Percentiles rank a stretch among this genome's conserved stretches.
Conservation (phyloP, 192 early-diverging fungal species). For the Ramicandelaber brevisporus region DNA sequence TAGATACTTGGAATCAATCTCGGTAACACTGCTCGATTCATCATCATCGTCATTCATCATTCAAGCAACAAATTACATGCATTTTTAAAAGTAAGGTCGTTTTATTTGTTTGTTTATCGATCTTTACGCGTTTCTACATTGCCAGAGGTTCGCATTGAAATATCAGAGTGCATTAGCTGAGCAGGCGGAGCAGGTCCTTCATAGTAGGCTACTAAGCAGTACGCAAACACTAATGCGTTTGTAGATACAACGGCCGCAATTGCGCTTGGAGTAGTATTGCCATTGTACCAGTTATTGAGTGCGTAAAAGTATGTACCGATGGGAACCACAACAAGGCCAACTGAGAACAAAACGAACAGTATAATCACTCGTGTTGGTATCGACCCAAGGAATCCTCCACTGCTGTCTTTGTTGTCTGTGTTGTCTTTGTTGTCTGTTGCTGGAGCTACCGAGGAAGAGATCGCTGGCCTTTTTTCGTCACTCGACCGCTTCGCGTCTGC, state of each 20-base stretch:
- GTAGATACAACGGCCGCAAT: conserved; percentile 13
- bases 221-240: conserved; percentile 12
- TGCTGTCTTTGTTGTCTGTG: neutral
- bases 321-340: conserved; percentile 10
- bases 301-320: conserved; percentile 14
- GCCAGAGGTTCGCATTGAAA: no score
- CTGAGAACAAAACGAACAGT: conserved; percentile 13
- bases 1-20: no score
- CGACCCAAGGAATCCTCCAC: no score
- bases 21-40: no score
- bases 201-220: conserved; percentile 12
- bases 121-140: no score
- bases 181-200: conserved; percentile 4
- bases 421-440: conserved; percentile 2
- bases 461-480: conserved; percentile 5
- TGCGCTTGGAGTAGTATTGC: conserved; percentile 11
- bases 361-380: conserved; percentile 9
- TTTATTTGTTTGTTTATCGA: no score
- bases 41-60: no score
- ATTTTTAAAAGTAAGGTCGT: no score
- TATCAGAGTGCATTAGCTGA: no score
- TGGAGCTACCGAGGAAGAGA: conserved; percentile 14
- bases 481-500: no score
- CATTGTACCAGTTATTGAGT: conserved; percentile 12
- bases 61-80: no score